Evolutionary conservation across 768 basidiomycete genomes (phyloP), one percentile per base, ranked within the genome.

Genomic region (Tephrocybe sp.): DNA sequence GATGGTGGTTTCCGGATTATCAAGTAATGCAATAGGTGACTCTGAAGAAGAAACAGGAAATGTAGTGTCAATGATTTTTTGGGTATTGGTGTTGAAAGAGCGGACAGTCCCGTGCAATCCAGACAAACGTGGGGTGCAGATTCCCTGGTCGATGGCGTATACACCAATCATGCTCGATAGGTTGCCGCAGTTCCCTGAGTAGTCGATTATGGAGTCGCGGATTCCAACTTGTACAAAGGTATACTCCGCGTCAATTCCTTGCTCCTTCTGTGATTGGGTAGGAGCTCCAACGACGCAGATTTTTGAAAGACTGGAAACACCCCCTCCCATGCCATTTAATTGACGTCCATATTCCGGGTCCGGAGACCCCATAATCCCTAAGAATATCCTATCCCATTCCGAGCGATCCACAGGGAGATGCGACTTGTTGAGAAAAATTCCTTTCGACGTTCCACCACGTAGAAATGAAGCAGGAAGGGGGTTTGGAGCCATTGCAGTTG

Each of bases 311-410:
- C 84, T 87, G 13, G 84, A 85, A 8, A 87, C 68, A 3, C 89
- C 89, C 5, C 89, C 87, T 8, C 89, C 89, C 85, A 90, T 87
- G 10, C 89, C 89, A 56, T 92, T 83, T 12, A 90, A 72, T 65
- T 92, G 89, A 13, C 86, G 71, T 1, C 79, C 80, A 57, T 87
- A 69, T 48, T 76, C 70, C 2, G 82, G 73, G 60, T 92, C 89
- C 0, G 89, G 89, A 3, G 87, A 89, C n/a, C 88, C 89, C 87
- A 90, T 89, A 12, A 88, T 77, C 0, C 83, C 78, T 8, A 84
- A 74, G 56, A 89, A 85, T 42, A 88, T 80, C 30, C 69, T 68
- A 13, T 70, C 65, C 87, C 85, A 89, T 62, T 77, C 66, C 0
- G 70, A 57, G 12, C 61, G 70, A 49, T 80, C 70, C 16, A 58